phyloP scores from a whole-genome alignment of 306 rosid genomes.

The Potentilla sterilis region DNA sequence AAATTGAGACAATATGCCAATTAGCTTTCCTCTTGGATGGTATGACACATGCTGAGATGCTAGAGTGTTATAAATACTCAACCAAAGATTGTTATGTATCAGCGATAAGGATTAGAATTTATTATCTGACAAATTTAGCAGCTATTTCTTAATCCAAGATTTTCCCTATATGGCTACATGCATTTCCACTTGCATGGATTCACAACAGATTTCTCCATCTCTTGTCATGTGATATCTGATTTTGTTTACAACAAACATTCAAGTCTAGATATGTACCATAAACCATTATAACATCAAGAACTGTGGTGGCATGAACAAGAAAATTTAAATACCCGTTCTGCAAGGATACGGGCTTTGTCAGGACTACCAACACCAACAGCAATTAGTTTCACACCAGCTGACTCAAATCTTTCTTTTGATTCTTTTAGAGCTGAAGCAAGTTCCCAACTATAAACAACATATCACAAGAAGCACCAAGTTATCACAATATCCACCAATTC shows the following conservation, averaged over 20 bases:
- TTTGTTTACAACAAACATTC: too few relatives aligned
- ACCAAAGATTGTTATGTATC: too few relatives aligned
- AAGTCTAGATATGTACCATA: not conserved
- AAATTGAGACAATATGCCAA: not conserved
- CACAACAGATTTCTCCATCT: not conserved
- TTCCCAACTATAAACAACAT: conserved; percentile 57
- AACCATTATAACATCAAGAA: not conserved
- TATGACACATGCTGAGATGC: too few relatives aligned
- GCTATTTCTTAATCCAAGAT: not conserved
- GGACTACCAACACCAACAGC: conserved; percentile 84
- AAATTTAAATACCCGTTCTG: conserved; percentile 53
- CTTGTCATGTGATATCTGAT: not conserved
- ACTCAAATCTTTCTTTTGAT: conserved; percentile 58
- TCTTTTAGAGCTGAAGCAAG: conserved; percentile 74
- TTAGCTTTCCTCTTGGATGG: too few relatives aligned
- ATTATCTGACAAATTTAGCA: not conserved
- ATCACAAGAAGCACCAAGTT: conserved; percentile 12
- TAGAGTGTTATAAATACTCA: too few relatives aligned
- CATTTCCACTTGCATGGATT: not conserved
- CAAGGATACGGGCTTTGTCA: conserved; percentile 71
- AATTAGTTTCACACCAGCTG: conserved; percentile 72
- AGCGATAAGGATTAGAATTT: not conserved
- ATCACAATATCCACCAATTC: conserved; percentile 8
- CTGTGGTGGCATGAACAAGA: not conserved
- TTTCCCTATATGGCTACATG: not conserved